These are phyloP conservation scores for Podila epigama DNA, from an alignment of 192 early-diverging fungal species.

Conservation along the genomic window DNA sequence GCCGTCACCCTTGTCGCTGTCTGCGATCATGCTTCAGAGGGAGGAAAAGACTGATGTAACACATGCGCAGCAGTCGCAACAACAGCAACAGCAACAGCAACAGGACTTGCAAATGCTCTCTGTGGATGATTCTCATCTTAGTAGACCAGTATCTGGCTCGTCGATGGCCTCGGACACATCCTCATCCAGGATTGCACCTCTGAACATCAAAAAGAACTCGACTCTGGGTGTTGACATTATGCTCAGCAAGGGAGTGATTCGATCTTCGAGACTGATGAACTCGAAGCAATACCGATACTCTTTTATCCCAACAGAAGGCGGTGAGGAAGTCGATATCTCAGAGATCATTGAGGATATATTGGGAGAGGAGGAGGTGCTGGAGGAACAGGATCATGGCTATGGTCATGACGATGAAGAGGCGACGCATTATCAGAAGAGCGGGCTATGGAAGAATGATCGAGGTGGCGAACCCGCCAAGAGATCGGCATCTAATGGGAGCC, in stretches of 20 bases:
- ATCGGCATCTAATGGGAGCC: slow-evolving; percentile 14
- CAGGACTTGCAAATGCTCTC: too few relatives aligned
- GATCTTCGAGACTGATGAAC: slow-evolving; percentile 48
- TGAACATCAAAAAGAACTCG: slow-evolving; percentile 50
- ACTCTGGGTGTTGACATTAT: slow-evolving; percentile 47
- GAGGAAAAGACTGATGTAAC: not conserved
- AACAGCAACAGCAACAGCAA: not conserved
- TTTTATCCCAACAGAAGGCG: slow-evolving; percentile 48
- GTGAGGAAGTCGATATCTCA: slow-evolving; percentile 53
- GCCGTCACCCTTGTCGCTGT: slow-evolving; percentile 27
- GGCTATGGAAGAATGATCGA: not conserved
- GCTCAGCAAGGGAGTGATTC: slow-evolving; percentile 45
- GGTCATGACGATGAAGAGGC: slow-evolving; percentile 8
- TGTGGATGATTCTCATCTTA: not conserved
- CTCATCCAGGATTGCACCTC: slow-evolving; percentile 17
- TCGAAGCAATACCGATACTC: slow-evolving; percentile 55
- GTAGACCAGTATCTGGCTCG: not conserved
- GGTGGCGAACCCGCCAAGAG: not conserved
- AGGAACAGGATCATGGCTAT: too few relatives aligned
- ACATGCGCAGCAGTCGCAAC: not conserved
- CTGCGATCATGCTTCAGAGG: slow-evolving; percentile 12
- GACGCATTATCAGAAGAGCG: not conserved
- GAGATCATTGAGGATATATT: slow-evolving; percentile 56
- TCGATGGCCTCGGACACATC: not conserved
- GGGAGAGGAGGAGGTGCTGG: slow-evolving; percentile 50